These are phyloP conservation scores for Erythrophleum fordii DNA, from an alignment of 306 rosid genomes.

Conservation along the genomic window DNA sequence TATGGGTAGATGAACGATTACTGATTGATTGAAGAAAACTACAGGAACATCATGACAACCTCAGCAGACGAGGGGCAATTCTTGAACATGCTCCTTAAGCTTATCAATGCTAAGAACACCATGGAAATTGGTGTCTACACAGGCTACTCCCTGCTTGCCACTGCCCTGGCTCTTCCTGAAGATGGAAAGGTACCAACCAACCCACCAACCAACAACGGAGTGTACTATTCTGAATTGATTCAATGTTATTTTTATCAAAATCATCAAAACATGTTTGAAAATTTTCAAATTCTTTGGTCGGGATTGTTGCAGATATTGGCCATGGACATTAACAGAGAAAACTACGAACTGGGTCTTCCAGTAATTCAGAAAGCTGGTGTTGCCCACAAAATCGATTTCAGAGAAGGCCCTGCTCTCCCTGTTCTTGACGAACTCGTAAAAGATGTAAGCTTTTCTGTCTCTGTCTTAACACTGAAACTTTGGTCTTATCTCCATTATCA, in stretches of 20 bases:
- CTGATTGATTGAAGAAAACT: conserved; percentile 32
- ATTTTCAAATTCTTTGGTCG: background rate
- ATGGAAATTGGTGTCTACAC: conserved; percentile 98
- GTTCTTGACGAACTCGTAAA: conserved; percentile 70
- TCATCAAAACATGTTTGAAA: background rate
- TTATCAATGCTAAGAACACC: conserved; percentile 92
- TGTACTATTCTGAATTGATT: background rate
- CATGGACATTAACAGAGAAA: conserved; percentile 90
- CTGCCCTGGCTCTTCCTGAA: conserved; percentile 91
- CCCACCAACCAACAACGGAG: background rate
- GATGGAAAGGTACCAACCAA: conserved; percentile 75
- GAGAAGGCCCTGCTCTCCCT: conserved; percentile 96
- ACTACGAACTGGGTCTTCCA: conserved; percentile 83
- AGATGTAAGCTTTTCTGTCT: conserved; percentile 54
- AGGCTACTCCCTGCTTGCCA: conserved; percentile 93
- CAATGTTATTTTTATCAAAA: background rate
- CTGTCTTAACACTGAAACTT: background rate
- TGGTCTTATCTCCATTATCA: background rate
- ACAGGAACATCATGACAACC: conserved; percentile 94
- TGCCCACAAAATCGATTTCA: conserved; percentile 90
- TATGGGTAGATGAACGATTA: background rate
- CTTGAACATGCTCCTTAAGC: conserved; percentile 86
- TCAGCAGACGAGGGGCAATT: conserved; percentile 96
- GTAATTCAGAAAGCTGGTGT: conserved; percentile 80
- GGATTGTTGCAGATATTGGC: conserved; percentile 71